Percentiles rank a stretch among this genome's conserved stretches.
Conservation (phyloP, 805 yeast species). For the Lipomyces spencermartinsiae region DNA sequence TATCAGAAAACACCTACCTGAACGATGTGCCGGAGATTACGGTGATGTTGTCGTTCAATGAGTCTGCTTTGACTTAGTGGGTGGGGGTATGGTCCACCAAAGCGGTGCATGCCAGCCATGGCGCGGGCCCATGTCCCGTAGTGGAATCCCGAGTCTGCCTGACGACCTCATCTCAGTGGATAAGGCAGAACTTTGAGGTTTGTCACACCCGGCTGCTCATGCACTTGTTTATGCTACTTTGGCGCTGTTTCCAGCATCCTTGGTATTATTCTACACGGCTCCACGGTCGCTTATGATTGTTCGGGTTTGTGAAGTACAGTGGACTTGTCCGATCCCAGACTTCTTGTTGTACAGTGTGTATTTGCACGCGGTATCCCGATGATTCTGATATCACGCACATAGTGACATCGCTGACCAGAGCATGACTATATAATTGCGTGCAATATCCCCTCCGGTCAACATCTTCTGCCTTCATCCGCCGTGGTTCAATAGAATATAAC, state of each 20-base stretch:
- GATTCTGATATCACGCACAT: not conserved
- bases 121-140: not conserved
- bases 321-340: not conserved
- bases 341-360: not conserved
- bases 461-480: not conserved
- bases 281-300: not conserved
- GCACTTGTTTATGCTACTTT: not conserved
- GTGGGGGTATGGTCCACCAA: not conserved
- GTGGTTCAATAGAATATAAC: not conserved
- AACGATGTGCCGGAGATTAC: too few relatives aligned
- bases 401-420: not conserved
- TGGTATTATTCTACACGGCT: conserved; percentile 1
- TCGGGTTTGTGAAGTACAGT: not conserved
- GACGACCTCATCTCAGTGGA: not conserved
- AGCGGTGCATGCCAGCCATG: not conserved
- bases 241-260: not conserved
- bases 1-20: too few relatives aligned
- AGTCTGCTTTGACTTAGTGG: not conserved
- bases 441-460: not conserved
- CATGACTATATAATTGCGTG: not conserved
- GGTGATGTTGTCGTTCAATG: too few relatives aligned
- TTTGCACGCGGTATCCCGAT: not conserved
- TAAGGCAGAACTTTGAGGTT: not conserved
- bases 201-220: not conserved
- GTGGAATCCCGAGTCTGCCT: not conserved